These are phyloP conservation scores for Hamigera avellanea DNA, from an alignment of 495 filamentous ascomycete genomes.

Conservation along the genomic window DNA sequence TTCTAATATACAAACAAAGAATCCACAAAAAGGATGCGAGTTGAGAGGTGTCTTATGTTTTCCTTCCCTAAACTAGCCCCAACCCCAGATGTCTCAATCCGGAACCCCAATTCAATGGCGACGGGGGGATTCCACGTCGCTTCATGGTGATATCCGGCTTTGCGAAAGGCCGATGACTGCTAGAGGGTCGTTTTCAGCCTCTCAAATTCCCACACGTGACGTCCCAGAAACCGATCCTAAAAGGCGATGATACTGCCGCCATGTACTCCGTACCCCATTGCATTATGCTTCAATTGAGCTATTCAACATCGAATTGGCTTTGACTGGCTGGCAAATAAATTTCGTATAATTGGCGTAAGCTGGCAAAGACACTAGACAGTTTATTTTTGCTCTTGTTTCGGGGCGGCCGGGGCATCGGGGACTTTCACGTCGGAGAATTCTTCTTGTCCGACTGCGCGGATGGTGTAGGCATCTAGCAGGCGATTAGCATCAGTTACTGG, in stretches of 20 bases:
- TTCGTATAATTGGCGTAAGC: too few species aligned
- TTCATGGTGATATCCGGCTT: too few species aligned
- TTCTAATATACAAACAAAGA: too few species aligned
- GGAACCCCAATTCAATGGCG: too few species aligned
- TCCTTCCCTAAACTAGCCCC: not conserved
- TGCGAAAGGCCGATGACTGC: too few species aligned
- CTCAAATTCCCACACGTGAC: too few species aligned
- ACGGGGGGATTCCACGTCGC: too few species aligned
- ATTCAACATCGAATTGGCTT: not conserved
- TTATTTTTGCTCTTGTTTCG: slow-evolving; percentile 17
- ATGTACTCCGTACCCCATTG: not conserved
- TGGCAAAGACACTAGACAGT: too few species aligned
- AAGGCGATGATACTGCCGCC: not conserved
- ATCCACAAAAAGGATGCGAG: not conserved
- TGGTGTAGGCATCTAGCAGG: slow-evolving; percentile 77
- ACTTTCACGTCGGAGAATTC: slow-evolving; percentile 94
- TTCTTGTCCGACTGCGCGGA: slow-evolving; percentile 84
- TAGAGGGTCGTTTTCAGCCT: too few species aligned
- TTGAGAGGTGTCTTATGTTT: not conserved
- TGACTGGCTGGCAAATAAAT: too few species aligned
- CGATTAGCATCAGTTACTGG: too few species aligned
- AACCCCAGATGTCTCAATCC: not conserved
- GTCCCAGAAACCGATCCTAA: too few species aligned
- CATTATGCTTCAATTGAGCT: not conserved
- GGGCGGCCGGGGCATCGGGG: slow-evolving; percentile 52